Conservation (phyloP, 2,329 filamentous ascomycete species). For the Ophiocordyceps camponoti-leonardi region DNA sequence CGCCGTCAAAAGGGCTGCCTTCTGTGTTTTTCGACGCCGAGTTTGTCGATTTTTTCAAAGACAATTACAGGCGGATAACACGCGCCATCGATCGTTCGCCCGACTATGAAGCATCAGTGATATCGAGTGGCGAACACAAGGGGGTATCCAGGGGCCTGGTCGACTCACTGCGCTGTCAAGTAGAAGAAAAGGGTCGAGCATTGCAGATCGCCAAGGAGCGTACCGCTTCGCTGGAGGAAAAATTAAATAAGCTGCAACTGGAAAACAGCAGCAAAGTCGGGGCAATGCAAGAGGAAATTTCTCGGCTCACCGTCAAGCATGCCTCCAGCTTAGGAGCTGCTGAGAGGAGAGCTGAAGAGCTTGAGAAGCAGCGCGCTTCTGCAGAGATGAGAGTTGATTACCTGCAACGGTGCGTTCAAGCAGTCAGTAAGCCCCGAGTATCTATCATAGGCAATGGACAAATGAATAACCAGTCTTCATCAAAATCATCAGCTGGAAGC, state of each 20-base stretch:
- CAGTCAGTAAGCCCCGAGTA: not conserved
- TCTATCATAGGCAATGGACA: not conserved
- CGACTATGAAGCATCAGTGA: constrained; percentile 65
- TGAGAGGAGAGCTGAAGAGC: not conserved
- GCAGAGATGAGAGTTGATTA: not conserved
- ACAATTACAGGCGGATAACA: constrained; percentile 76
- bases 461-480: not conserved
- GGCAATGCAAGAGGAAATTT: not conserved
- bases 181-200: constrained; percentile 50
- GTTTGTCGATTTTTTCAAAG: constrained; percentile 90
- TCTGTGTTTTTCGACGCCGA: constrained; percentile 72
- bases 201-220: constrained; percentile 30
- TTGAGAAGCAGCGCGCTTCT: not conserved
- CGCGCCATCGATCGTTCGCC: constrained; percentile 84
- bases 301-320: not conserved
- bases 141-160: constrained; percentile 89
- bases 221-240: constrained; percentile 26
- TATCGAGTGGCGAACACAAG: constrained; percentile 65
- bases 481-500: constrained; percentile 1
- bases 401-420: not conserved
- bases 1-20: constrained; percentile 36
- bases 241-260: too few species aligned
- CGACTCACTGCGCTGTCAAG: constrained; percentile 61
- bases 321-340: not conserved
- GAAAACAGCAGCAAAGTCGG: not conserved